Conservation (phyloP, 495 filamentous ascomycete species). For the Schizothecium vesticola region DNA sequence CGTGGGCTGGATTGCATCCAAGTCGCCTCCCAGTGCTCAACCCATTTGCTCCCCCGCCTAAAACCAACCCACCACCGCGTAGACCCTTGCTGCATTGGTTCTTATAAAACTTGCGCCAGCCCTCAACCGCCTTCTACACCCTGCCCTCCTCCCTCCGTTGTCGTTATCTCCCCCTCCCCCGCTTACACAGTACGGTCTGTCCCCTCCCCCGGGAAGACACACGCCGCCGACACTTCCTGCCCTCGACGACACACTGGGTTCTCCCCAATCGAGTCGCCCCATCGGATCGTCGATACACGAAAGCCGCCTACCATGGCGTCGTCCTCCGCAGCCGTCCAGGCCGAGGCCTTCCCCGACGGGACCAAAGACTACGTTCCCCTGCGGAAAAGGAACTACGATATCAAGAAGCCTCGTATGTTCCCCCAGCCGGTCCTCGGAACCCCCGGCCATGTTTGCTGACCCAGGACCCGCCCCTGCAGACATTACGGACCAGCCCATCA, state of each 20-base stretch:
- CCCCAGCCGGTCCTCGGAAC: neutral
- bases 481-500: constrained; percentile 62
- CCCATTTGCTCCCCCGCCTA: constrained; percentile 14
- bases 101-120: constrained; percentile 23
- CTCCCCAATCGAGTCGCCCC: neutral
- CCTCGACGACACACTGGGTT: constrained; percentile 9
- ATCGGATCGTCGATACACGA: constrained; percentile 5
- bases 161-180: neutral
- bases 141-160: constrained; percentile 3
- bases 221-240: constrained; percentile 10
- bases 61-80: constrained; percentile 9
- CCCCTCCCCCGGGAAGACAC: neutral
- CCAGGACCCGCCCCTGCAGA: constrained; percentile 21
- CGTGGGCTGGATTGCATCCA: neutral
- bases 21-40: constrained; percentile 8
- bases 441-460: constrained; percentile 7
- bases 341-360: constrained; percentile 42
- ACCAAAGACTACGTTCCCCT: constrained; percentile 46
- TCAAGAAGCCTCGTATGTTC: constrained; percentile 39
- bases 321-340: constrained; percentile 32
- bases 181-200: neutral
- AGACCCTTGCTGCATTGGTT: constrained; percentile 14
- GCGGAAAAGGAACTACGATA: constrained; percentile 40
- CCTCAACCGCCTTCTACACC: constrained; percentile 11
- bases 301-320: constrained; percentile 36